Evolutionary conservation across 768 basidiomycete genomes (phyloP), one percentile per base, ranked within the genome.

Genomic region (Suillus tomentosus): DNA sequence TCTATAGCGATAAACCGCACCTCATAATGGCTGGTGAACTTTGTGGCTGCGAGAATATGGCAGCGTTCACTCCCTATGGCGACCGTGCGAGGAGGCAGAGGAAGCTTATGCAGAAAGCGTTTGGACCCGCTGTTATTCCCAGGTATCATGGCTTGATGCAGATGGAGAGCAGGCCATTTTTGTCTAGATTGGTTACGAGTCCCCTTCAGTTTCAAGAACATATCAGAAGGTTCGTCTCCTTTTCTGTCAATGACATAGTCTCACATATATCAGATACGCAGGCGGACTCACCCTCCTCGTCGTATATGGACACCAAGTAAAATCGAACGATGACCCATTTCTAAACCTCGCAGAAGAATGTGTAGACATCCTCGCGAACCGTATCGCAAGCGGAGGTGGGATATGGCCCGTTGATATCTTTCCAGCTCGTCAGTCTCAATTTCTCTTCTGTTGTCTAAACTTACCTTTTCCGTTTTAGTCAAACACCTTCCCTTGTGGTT

Each of bases 1-100:
- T 91, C 36, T 92, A 92, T 73, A 87, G 90, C 9, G 91, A 92
- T 76, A 90, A 88, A 72, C 89, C 89, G 0, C 76, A 78, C 31
- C 77, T 91, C 27, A 79, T 88, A 51, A 92, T 93, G 91, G 79
- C 77, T 15, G 85, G 87, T 27, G 89, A 92, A 60, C 78, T 91
- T 83, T 77, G 88, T 68, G 87, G 87, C 45, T 89, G 87, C 72
- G 81, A 89, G 69, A 84, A 87, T 71, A 89, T 90, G 86, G 83
- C 87, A 61, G 87, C 87, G 2, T 90, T 91, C 72, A 87, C 87
- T 5, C 80, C 81, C 19, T 89, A 91, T 70, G 85, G 85, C 40
- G 87, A 88, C 65, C 80, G 81, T 69, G 81, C 80, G 53, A 85
- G 84, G 63, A 84, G 88, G 27, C 88, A 90, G 72, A 85, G 90